Conservation (phyloP, 129 eudicot species). For the Dittrichia graveolens region DNA sequence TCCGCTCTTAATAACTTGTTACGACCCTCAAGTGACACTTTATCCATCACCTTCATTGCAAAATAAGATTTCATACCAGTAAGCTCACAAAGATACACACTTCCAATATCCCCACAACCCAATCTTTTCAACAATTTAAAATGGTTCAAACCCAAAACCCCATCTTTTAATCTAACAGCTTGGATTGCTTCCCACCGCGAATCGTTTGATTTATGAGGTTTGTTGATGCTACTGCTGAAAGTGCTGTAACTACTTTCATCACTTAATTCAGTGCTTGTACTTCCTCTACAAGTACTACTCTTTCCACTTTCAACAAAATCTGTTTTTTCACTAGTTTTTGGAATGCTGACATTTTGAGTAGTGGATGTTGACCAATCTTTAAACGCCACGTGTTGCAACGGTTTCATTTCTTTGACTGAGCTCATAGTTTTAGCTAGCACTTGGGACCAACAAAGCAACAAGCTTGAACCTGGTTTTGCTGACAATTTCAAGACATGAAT, state of each 20-base stretch:
- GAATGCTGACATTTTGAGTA: slow-evolving; percentile 14
- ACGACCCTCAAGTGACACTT: slow-evolving; percentile 63
- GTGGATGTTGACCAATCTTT: slow-evolving; percentile 42
- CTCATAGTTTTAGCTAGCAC: slow-evolving; percentile 12
- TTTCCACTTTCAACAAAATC: slow-evolving; percentile 73
- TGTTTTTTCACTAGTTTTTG: slow-evolving; percentile 45
- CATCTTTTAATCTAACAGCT: slow-evolving; percentile 57
- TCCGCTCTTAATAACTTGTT: slow-evolving; percentile 72
- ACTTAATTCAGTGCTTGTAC: slow-evolving; percentile 77
- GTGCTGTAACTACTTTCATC: slow-evolving; percentile 78
- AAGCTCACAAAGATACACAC: slow-evolving; percentile 78
- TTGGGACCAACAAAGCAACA: slow-evolving; percentile 15
- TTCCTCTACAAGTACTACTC: slow-evolving; percentile 74
- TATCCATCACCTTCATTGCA: slow-evolving; percentile 90
- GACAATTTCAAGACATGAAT: slow-evolving; percentile 21
- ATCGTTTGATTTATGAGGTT: slow-evolving; percentile 82
- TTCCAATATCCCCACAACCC: slow-evolving; percentile 88
- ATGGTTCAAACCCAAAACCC: slow-evolving; percentile 68
- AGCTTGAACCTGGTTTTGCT: slow-evolving; percentile 22
- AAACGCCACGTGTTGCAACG: slow-evolving; percentile 31
- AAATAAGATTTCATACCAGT: slow-evolving; percentile 63
- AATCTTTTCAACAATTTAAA: slow-evolving; percentile 68
- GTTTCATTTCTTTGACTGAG: slow-evolving; percentile 39
- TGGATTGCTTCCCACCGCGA: slow-evolving; percentile 86
- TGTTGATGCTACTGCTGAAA: slow-evolving; percentile 60